These are phyloP conservation scores for Podila epigama DNA, from an alignment of 192 early-diverging fungal genomes.

Conservation along the genomic window DNA sequence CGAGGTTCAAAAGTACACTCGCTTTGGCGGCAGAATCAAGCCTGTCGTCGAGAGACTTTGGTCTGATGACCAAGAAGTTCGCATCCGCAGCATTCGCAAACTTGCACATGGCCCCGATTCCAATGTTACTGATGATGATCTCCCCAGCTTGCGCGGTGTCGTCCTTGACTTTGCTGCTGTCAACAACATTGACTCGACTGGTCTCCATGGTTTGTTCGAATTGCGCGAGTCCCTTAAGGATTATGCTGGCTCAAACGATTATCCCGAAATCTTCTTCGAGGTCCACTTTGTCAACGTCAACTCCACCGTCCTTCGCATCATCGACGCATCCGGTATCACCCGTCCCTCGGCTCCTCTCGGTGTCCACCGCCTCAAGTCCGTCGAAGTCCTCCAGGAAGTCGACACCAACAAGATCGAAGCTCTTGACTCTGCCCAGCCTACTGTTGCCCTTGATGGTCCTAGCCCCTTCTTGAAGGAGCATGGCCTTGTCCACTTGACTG, in stretches of 20 bases:
- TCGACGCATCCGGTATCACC: slow-evolving; percentile 45
- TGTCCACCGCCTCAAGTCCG: slow-evolving; percentile 20
- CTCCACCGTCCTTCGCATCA: slow-evolving; percentile 23
- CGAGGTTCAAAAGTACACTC: slow-evolving; percentile 54
- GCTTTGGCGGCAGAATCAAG: slow-evolving; percentile 54
- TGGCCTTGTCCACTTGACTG: slow-evolving; percentile 42
- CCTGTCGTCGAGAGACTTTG: slow-evolving; percentile 59
- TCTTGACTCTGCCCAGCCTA: neutral
- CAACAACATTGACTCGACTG: slow-evolving; percentile 81
- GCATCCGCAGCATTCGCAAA: slow-evolving; percentile 33
- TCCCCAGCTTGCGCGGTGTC: slow-evolving; percentile 68
- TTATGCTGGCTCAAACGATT: slow-evolving; percentile 43
- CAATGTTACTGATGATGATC: slow-evolving; percentile 50
- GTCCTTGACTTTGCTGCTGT: slow-evolving; percentile 87
- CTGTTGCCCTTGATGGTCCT: slow-evolving; percentile 10
- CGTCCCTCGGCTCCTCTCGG: slow-evolving; percentile 26
- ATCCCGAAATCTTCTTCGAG: slow-evolving; percentile 42
- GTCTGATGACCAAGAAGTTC: slow-evolving; percentile 61
- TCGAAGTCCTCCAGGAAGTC: slow-evolving; percentile 22
- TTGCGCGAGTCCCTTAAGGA: slow-evolving; percentile 43
- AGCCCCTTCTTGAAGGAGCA: slow-evolving; percentile 47
- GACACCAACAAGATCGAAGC: neutral
- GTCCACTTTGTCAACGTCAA: slow-evolving; percentile 52
- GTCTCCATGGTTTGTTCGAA: slow-evolving; percentile 78
- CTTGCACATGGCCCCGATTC: slow-evolving; percentile 24